Base-by-base conservation (phyloP, 257 asterid genomes). In the Oldenlandia corymbosa region DNA sequence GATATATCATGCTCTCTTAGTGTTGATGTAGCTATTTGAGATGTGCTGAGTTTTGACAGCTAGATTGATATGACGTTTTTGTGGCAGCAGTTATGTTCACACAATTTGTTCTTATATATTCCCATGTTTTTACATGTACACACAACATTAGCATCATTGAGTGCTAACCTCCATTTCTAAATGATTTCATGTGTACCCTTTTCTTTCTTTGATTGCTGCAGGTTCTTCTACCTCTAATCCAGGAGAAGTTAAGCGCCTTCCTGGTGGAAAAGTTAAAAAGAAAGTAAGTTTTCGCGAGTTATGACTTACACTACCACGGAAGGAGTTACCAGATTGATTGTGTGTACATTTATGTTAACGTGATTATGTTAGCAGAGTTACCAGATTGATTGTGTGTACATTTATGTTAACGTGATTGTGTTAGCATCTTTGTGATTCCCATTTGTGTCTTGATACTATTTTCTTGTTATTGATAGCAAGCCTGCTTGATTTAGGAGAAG, bases 231-330 rank as follows among this genome's bases (percentile, higher is more conserved):
- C 94, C 61, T 81, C 97, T 55, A 89, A 87, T 80, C 65, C 53
- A 59, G 96, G 84, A 74, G 99, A 89, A 79, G 95, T 93, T 49
- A 90, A 90, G 74, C 99, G 96, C 24, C 90, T 93, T 27, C 99
- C 97, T 4, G 97, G 99, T 76, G 99, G 99, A 78, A 93, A 93
- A 79, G 75, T 87, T 57, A 93, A 93, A 70, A 93, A 89, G 91
- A 93, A 90, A 87, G 97, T 92, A 72, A 50, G 78, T 23, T 17
- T n/a, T 59, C 61, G 41, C 32, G 4, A 16, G 34, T 16, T 21
- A 36, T 37, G 39, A 46, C 70, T 21, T 24, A 32, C 37, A 16
- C 5, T 12, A 3, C 5, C 27, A 26, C 26, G 52, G 18, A 58
- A 26, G 27, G 21, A 34, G 4, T 34, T 34, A 34, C 39, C 9